Conservation (phyloP, 129 eudicot genomes). For the Solidago caesia region DNA sequence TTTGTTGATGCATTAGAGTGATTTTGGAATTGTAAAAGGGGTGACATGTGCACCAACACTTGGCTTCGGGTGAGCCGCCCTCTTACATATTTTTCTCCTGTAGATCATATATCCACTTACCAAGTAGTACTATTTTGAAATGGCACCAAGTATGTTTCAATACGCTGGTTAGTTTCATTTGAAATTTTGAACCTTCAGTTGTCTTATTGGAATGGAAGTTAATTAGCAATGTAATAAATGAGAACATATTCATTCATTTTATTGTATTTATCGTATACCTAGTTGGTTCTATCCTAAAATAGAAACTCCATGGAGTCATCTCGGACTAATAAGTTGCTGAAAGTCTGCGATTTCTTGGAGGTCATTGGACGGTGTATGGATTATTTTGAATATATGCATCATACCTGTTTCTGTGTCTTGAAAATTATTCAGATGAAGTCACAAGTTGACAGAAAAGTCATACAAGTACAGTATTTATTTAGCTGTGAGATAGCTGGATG, state of each 20-base stretch:
- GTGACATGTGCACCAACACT: not conserved
- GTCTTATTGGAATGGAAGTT: not conserved
- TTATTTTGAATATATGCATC: not conserved
- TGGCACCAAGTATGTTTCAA: not conserved
- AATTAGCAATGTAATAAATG: not conserved
- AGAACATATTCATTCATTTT: not conserved
- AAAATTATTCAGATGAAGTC: not conserved
- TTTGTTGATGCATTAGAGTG: not conserved
- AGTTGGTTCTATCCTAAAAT: not conserved
- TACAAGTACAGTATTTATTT: no score
- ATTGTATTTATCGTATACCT: not conserved
- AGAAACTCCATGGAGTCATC: constrained; percentile 1
- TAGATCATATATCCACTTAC: not conserved
- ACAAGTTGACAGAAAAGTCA: not conserved
- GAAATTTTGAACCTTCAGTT: not conserved
- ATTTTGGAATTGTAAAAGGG: not conserved
- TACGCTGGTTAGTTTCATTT: not conserved
- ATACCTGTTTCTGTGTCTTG: not conserved
- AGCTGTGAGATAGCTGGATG: not conserved
- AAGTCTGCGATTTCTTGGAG: not conserved
- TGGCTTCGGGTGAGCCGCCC: not conserved
- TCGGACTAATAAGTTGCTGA: not conserved
- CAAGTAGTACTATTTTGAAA: not conserved
- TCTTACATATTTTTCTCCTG: not conserved
- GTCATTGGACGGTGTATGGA: not conserved